Conservation (phyloP, 2,329 filamentous ascomycete genomes). For the Neofusicoccum sp. region DNA sequence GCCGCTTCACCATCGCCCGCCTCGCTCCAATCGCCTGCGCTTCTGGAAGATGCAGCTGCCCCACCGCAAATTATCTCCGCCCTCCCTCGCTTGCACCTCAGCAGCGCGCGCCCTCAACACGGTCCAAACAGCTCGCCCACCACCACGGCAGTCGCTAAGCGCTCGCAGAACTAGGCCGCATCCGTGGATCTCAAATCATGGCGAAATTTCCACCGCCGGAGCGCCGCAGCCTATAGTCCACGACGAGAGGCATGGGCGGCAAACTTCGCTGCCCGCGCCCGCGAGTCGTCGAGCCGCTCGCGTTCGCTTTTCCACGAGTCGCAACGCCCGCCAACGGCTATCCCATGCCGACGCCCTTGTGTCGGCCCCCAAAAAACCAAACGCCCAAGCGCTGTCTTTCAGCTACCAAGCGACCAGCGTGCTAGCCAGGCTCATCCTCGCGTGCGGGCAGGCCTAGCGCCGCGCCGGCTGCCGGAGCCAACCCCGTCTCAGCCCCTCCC, state of each 20-base stretch:
- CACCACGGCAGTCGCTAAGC: background rate
- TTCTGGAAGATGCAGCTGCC: constrained; percentile 8
- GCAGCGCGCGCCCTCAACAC: background rate
- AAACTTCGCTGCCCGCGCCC: constrained; percentile 11
- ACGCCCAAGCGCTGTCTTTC: constrained; percentile 6
- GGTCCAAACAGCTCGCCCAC: background rate
- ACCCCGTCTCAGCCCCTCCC: constrained; percentile 11
- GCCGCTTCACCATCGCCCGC: constrained; percentile 10
- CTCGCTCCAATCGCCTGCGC: background rate
- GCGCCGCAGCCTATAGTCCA: constrained; percentile 3
- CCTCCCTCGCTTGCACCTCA: constrained; percentile 11
- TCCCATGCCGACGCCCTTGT: background rate
- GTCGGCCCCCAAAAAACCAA: background rate
- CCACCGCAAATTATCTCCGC: background rate
- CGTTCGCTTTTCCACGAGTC: constrained; percentile 16
- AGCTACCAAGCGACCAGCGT: background rate
- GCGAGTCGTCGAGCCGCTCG: constrained; percentile 1
- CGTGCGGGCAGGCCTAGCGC: background rate
- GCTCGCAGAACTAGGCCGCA: constrained; percentile 9
- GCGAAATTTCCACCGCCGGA: constrained; percentile 11
- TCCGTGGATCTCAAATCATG: background rate
- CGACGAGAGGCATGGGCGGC: constrained; percentile 6
- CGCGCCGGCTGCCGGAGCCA: background rate
- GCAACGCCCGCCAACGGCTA: background rate
- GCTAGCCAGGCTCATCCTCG: background rate